These are phyloP conservation scores for Thielaviopsis euricoi DNA, from an alignment of 2,329 filamentous ascomycete species.

Conservation along the genomic window DNA sequence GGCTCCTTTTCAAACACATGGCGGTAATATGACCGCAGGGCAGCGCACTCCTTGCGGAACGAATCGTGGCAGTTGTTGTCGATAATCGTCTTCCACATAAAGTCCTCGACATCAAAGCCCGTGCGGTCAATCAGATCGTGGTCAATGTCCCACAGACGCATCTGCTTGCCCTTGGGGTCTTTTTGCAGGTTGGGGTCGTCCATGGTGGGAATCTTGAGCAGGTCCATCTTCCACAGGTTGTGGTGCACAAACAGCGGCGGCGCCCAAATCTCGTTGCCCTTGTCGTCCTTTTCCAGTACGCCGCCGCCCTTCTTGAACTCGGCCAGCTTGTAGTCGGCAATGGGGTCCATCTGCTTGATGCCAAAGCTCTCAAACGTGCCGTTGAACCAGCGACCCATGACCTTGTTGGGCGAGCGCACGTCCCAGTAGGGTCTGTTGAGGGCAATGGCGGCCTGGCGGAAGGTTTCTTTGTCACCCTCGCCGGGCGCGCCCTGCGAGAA, in stretches of 20 bases:
- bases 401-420: slow-evolving; percentile 19
- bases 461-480: slow-evolving; percentile 33
- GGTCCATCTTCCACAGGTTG: slow-evolving; percentile 23
- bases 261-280: slow-evolving; percentile 12
- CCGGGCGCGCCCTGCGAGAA: slow-evolving; percentile 26
- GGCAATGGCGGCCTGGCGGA: slow-evolving; percentile 26
- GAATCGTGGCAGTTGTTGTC: slow-evolving; percentile 5
- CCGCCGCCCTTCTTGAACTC: slow-evolving; percentile 10
- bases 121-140: slow-evolving; percentile 3
- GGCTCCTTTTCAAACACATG: slow-evolving; percentile 9
- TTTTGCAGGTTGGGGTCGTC: slow-evolving; percentile 3
- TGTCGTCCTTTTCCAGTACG: slow-evolving; percentile 10
- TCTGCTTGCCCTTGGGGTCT: background rate
- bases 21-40: slow-evolving; percentile 8
- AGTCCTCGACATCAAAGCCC: slow-evolving; percentile 5
- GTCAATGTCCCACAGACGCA: slow-evolving; percentile 7
- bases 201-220: slow-evolving; percentile 14
- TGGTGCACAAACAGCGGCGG: slow-evolving; percentile 22
- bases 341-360: slow-evolving; percentile 19
- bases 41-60: slow-evolving; percentile 7
- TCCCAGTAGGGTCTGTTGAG: slow-evolving; percentile 24
- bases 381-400: slow-evolving; percentile 20
- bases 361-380: slow-evolving; percentile 15
- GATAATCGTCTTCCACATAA: slow-evolving; percentile 9
- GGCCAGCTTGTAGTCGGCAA: slow-evolving; percentile 17